These are phyloP conservation scores for Cladorrhinum sp. DNA, from an alignment of 2,329 filamentous ascomycete genomes.

Conservation along the genomic window DNA sequence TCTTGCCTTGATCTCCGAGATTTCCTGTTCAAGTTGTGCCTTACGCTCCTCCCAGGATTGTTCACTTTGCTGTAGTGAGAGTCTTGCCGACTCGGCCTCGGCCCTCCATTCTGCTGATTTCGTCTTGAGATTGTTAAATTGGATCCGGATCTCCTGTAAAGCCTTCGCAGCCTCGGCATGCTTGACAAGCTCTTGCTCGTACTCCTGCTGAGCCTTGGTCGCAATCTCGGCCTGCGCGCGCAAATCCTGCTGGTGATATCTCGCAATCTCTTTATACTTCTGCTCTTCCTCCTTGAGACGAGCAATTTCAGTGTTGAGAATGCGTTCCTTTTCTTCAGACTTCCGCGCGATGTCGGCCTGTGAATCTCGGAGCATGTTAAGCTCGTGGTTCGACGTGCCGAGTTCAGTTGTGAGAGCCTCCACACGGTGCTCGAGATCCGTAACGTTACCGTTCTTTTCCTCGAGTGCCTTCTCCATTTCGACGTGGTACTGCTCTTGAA, in stretches of 20 bases:
- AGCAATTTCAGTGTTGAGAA: constrained; percentile 73
- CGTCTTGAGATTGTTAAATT: constrained; percentile 79
- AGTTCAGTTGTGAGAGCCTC: constrained; percentile 83
- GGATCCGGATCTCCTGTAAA: constrained; percentile 72
- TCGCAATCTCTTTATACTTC: constrained; percentile 72
- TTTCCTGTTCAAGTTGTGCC: constrained; percentile 77
- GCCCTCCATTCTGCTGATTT: constrained; percentile 71
- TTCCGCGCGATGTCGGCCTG: constrained; percentile 70
- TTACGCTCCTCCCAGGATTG: constrained; percentile 83
- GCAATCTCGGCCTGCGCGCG: constrained; percentile 93
- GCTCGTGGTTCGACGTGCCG: constrained; percentile 73
- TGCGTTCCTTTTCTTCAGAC: constrained; percentile 77
- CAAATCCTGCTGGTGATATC: constrained; percentile 86
- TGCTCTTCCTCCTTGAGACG: constrained; percentile 82
- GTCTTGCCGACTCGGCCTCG: constrained; percentile 82
- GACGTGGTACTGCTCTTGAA: constrained; percentile 82
- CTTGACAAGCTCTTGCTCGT: constrained; percentile 90
- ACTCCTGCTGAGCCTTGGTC: constrained; percentile 87
- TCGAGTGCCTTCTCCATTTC: constrained; percentile 74
- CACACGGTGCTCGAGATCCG: constrained; percentile 77
- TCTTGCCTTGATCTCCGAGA: constrained; percentile 72
- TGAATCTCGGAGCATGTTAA: constrained; percentile 75
- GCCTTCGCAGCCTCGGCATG: constrained; percentile 92
- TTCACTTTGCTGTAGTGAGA: constrained; percentile 74
- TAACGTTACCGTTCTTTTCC: constrained; percentile 75